Percentiles rank a stretch among this genome's conserved stretches.
phyloP scores from a whole-genome alignment of 768 basidiomycete species.

The Mycena belliarum region DNA sequence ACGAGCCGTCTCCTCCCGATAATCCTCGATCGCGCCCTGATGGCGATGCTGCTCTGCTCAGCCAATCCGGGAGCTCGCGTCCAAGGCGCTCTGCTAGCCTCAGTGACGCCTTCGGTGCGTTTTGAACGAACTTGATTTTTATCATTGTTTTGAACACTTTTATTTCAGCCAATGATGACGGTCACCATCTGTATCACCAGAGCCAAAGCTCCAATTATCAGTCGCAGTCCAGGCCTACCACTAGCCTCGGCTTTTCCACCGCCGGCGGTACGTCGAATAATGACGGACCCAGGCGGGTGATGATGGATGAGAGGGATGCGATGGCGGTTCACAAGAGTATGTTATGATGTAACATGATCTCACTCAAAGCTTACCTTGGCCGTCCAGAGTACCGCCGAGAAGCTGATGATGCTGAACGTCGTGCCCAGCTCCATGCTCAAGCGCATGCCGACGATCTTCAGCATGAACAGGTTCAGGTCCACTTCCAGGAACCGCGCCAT shows the following conservation, averaged over 20 bases:
- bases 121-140: constrained; percentile 14
- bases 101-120: constrained; percentile 60
- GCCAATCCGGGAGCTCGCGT: constrained; percentile 49
- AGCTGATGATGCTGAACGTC: constrained; percentile 43
- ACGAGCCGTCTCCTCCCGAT: constrained; percentile 25
- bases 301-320: constrained; percentile 33
- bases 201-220: constrained; percentile 12
- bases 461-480: constrained; percentile 37
- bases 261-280: constrained; percentile 15
- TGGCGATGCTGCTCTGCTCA: constrained; percentile 28
- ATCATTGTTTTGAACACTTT: not conserved
- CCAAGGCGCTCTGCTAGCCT: constrained; percentile 77
- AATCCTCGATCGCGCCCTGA: constrained; percentile 26
- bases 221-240: constrained; percentile 36
- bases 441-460: constrained; percentile 22
- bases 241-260: constrained; percentile 40
- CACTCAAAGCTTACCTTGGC: constrained; percentile 1
- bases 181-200: constrained; percentile 21
- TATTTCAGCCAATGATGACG: constrained; percentile 27
- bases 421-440: constrained; percentile 24
- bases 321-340: constrained; percentile 45
- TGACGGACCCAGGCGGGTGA: constrained; percentile 39
- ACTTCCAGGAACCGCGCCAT: constrained; percentile 50
- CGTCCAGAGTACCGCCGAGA: constrained; percentile 39
- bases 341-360: constrained; percentile 18